Base-by-base conservation (phyloP, 2,329 filamentous ascomycete species). In the Sarocladium strictum region DNA sequence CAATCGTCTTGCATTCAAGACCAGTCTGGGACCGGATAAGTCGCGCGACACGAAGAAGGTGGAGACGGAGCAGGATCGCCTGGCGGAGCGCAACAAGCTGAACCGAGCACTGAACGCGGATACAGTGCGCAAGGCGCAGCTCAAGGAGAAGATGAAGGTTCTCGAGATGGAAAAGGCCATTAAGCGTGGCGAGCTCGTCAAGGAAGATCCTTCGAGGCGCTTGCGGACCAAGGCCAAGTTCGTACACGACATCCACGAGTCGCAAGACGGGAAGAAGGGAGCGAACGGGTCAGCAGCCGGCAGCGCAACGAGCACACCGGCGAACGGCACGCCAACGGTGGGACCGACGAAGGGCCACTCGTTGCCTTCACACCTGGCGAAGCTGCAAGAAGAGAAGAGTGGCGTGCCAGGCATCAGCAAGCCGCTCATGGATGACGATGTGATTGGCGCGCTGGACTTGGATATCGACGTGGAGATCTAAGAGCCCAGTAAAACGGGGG, bases 391-490 rank as follows among this genome's bases (percentile, higher is more conserved):
- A 59, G 76, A 77, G 69, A 75, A 75, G 62, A 74, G 74, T 58
- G 80, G 80, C 12, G 70, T 85, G 57, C 79, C 83, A 2, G 84
- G 84, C 12, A 87, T 90, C 50, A 89, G 93, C 64, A 85, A 89
- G 71, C 85, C 87, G 27, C 81, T 91, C 55, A 87, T 88, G 76
- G 92, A 96, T 58, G 94, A 97, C 65, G 94, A 97, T 65, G 87
- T 97, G 55, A 93, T 97, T 69, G 91, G 87, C 1, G 81, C 85
- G 24, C 76, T 97, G 75, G 94, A 97, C 67, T 73, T 97, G 62
- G 93, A 90, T 26, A 90, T 97, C 67, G 93, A 97, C 62, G 85
- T 96, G 63, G 91, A 96, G 61, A 90, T 96, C 62, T 90, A 75
- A 62, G 49, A 19, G 37, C n/a, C 9, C 40, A n/a, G n/a, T n/a